Conservation (phyloP, 1,139 yeast species). For the Taiozyma sp. region DNA sequence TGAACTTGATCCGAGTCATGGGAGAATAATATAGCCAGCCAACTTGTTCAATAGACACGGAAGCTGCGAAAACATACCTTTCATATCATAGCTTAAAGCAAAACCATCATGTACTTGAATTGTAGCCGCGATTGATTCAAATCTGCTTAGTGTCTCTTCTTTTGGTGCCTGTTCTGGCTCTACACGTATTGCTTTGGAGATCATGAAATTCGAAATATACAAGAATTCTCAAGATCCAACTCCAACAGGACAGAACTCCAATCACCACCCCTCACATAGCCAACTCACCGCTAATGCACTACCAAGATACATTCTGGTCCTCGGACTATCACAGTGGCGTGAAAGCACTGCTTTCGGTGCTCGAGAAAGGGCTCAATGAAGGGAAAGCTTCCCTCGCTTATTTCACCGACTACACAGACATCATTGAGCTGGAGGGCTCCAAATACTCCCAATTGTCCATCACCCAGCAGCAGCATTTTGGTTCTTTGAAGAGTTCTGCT, state of each 20-base stretch:
- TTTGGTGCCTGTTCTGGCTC: neutral
- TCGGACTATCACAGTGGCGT: constrained; percentile 27
- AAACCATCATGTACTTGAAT: neutral
- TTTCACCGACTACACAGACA: constrained; percentile 14
- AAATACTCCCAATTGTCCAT: constrained; percentile 7
- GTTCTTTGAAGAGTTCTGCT: neutral
- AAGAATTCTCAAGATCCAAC: neutral
- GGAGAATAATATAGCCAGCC: constrained; percentile 32
- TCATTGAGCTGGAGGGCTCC: constrained; percentile 12
- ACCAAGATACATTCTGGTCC: constrained; percentile 24
- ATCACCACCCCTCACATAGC: neutral
- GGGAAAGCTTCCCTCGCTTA: constrained; percentile 12
- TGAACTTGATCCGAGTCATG: constrained; percentile 57
- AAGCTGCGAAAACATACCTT: neutral
- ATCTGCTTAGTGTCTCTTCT: too few relatives aligned
- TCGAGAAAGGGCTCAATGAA: constrained; percentile 19
- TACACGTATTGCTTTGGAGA: neutral
- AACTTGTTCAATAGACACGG: too few relatives aligned
- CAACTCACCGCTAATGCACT: constrained; percentile 4
- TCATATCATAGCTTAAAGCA: neutral
- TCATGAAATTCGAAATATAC: neutral
- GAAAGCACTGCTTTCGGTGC: constrained; percentile 13
- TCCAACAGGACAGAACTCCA: constrained; percentile 1
- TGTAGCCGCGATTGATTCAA: neutral
- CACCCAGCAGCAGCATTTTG: constrained; percentile 6